These are phyloP conservation scores for Clohesyomyces aquaticus DNA, from an alignment of 495 filamentous ascomycete genomes.

Conservation along the genomic window DNA sequence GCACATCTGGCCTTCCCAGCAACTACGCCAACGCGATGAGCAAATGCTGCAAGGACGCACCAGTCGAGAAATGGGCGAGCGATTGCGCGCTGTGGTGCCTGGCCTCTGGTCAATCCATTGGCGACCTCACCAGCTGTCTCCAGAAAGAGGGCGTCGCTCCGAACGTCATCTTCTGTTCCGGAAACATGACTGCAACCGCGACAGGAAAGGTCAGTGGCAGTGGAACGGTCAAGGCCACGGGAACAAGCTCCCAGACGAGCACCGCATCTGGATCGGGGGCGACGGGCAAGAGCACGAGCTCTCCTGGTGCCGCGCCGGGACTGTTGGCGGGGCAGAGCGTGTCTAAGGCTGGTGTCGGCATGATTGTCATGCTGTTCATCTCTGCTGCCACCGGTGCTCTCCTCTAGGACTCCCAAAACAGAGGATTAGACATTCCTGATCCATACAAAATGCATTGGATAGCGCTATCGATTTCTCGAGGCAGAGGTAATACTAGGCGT, in stretches of 20 bases:
- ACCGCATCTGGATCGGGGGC: not conserved
- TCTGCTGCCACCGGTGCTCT: slow-evolving; percentile 17
- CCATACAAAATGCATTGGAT: not conserved
- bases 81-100: slow-evolving; percentile 31
- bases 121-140: slow-evolving; percentile 20
- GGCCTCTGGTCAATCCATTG: slow-evolving; percentile 15
- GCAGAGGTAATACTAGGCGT: not conserved
- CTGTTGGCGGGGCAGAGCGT: slow-evolving; percentile 3
- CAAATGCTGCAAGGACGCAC: slow-evolving; percentile 32
- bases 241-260: slow-evolving; percentile 4
- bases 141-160: slow-evolving; percentile 12
- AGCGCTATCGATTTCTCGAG: not conserved
- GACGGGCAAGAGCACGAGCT: slow-evolving; percentile 2
- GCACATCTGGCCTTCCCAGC: slow-evolving; percentile 15
- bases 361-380: slow-evolving; percentile 24
- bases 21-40: slow-evolving; percentile 24
- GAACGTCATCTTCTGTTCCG: slow-evolving; percentile 15
- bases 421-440: not conserved
- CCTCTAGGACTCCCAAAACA: not conserved
- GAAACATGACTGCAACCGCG: slow-evolving; percentile 1
- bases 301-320: slow-evolving; percentile 12
- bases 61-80: slow-evolving; percentile 18
- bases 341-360: slow-evolving; percentile 24
- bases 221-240: slow-evolving; percentile 12
- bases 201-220: not conserved